Base-by-base conservation (phyloP, 495 filamentous ascomycete genomes). In the Extremus antarcticus region DNA sequence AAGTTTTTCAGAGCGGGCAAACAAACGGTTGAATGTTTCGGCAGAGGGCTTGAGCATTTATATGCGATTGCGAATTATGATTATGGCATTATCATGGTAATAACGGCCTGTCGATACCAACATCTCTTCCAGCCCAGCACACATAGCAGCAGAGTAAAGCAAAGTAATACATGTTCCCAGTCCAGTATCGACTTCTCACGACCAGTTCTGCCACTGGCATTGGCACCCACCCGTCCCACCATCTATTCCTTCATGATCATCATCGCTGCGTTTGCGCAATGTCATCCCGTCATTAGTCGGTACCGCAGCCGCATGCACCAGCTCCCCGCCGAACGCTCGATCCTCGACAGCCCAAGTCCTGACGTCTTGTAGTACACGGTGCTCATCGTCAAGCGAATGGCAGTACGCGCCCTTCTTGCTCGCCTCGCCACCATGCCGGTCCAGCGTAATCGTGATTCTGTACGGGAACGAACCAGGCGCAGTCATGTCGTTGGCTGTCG, bases 391-490 rank as follows among this genome's bases (percentile, higher is more conserved):
- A 58, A 94, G 68, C 0, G 72, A 74, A 62, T 88, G 86, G 65
- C 82, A 82, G 63, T 86, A 94, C 0, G 84, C 69, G 64, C 80
- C 74, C 69, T 94, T 94, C 59, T 73, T 64, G 20, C 64, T 70
- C 2, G 70, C 65, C 40, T 77, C 64, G 0, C 88, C 87, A 22
- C 55, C 59, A 54, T 92, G 87, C 29, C 87, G 81, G 67, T 97
- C 91, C 11, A 85, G 58, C 1, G 84, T 85, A 19, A 96, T 74
- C 0, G 85, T 92, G 0, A 94, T 75, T 0, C 88, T 88, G 63
- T 91, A 94, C 0, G 90, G 90, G 66, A 95, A 90, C 2, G 82
- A 82, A 2, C 87, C 86, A 0, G 87, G 86, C 21, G 73, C 75
- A 10, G 66, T 65, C 63, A 80, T 78, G 50, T 79, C 70, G 54